A percentile compares a stretch with the other conserved stretches of the same genome.
Evolutionary conservation across 192 early-diverging fungal genomes (phyloP).

Genomic region (Coemansia javaensis): DNA sequence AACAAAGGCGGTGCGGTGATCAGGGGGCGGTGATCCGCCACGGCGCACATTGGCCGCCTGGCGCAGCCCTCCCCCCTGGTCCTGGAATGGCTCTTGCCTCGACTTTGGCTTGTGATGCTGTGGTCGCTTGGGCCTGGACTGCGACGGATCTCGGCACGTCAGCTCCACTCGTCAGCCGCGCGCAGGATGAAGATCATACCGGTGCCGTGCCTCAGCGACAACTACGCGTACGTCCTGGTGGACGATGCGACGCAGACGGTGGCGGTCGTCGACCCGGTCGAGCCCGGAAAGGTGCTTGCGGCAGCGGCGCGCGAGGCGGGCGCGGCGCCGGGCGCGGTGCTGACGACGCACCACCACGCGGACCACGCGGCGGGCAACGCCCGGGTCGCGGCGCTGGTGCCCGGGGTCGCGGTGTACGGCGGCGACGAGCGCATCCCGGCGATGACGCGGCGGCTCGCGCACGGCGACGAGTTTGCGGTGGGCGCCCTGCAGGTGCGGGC

Average conservation of each 20-base stretch:
- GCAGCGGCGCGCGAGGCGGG: slow-evolving; percentile 40
- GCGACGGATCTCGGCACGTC: too few relatives aligned
- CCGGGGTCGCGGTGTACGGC: slow-evolving; percentile 72
- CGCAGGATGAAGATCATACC: slow-evolving; percentile 44
- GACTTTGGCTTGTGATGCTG: too few relatives aligned
- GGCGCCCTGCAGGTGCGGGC: slow-evolving; percentile 70
- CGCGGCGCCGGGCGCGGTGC: slow-evolving; percentile 37
- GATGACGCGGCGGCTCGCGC: slow-evolving; percentile 65
- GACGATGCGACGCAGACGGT: slow-evolving; percentile 63
- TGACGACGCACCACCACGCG: slow-evolving; percentile 85
- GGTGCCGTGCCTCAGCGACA: slow-evolving; percentile 65
- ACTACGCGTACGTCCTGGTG: slow-evolving; percentile 81
- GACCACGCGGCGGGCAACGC: slow-evolving; percentile 85
- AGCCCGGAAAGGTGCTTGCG: slow-evolving; percentile 66
- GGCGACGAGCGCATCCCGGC: slow-evolving; percentile 81
- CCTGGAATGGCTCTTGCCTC: too few relatives aligned
- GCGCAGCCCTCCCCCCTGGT: too few relatives aligned
- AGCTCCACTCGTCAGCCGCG: slow-evolving; percentile 3
- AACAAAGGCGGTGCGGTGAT: too few relatives aligned
- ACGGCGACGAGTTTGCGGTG: slow-evolving; percentile 70
- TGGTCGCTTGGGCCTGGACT: too few relatives aligned
- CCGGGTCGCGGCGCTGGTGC: slow-evolving; percentile 52
- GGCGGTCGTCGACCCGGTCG: slow-evolving; percentile 84
- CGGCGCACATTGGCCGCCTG: too few relatives aligned
- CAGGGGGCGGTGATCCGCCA: too few relatives aligned